These are phyloP conservation scores for Colletotrichum sojae DNA, from an alignment of 2,329 filamentous ascomycete species.

Conservation along the genomic window DNA sequence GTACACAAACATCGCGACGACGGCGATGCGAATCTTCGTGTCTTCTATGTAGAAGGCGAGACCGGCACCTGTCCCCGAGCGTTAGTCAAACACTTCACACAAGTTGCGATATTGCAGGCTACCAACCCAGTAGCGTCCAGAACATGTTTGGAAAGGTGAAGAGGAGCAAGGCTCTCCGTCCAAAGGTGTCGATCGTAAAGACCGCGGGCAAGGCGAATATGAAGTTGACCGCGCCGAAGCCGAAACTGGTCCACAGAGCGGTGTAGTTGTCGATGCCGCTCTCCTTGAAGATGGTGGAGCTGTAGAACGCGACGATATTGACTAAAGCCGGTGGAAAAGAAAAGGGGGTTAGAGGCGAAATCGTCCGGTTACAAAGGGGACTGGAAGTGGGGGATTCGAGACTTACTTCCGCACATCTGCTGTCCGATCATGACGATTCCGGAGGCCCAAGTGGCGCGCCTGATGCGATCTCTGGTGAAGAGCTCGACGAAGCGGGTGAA, in stretches of 20 bases:
- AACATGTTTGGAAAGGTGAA: constrained; percentile 79
- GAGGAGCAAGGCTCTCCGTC: constrained; percentile 72
- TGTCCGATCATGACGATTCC: constrained; percentile 78
- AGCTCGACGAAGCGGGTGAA: constrained; percentile 67
- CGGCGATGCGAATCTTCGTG: constrained; percentile 61
- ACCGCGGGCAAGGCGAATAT: constrained; percentile 77
- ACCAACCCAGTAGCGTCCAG: constrained; percentile 65
- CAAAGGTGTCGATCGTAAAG: constrained; percentile 77
- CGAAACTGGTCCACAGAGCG: constrained; percentile 59
- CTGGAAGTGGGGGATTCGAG: not conserved
- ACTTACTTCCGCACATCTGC: constrained; percentile 70
- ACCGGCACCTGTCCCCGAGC: constrained; percentile 49
- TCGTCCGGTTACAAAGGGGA: not conserved
- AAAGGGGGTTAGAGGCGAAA: no score
- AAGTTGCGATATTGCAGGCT: not conserved
- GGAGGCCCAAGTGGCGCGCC: constrained; percentile 76
- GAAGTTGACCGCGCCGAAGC: constrained; percentile 71
- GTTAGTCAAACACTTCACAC: constrained; percentile 2
- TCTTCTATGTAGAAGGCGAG: constrained; percentile 55
- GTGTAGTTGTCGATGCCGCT: constrained; percentile 56
- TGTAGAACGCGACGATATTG: constrained; percentile 67
- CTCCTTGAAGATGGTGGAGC: constrained; percentile 60
- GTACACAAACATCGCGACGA: constrained; percentile 74
- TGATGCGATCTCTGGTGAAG: constrained; percentile 70
- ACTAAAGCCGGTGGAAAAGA: constrained; percentile 43